Evolutionary conservation across 2,329 filamentous ascomycete species (phyloP).

Genomic region (Fusarium praegraminearum): DNA sequence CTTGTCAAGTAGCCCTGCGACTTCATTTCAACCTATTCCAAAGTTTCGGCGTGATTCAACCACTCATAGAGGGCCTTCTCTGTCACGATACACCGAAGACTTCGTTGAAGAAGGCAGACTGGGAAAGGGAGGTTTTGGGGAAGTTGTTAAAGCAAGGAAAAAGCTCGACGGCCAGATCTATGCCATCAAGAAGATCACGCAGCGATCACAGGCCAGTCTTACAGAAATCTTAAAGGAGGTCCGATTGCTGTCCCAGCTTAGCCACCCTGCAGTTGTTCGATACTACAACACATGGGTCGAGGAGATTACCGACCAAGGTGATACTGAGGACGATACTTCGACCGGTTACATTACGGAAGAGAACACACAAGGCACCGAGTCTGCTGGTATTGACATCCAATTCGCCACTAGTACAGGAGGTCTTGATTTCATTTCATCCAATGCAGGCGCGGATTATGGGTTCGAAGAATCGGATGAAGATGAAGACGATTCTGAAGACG

Average conservation of each 20-base stretch:
- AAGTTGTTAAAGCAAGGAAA: conserved; percentile 94
- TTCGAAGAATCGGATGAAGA: conserved; percentile 62
- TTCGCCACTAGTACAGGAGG: conserved; percentile 81
- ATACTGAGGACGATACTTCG: conserved; percentile 69
- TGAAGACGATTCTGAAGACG: conserved; percentile 47
- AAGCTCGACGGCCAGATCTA: conserved; percentile 95
- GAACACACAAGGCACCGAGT: conserved; percentile 54
- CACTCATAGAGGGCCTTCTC: conserved; percentile 58
- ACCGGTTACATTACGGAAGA: conserved; percentile 61
- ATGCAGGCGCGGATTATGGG: conserved; percentile 82
- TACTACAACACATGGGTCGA: conserved; percentile 98
- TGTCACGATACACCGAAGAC: conserved; percentile 86
- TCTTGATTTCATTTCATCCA: conserved; percentile 93
- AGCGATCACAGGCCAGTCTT: conserved; percentile 80
- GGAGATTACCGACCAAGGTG: conserved; percentile 67
- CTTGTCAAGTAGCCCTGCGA: conserved; percentile 58
- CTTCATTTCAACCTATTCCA: conserved; percentile 58
- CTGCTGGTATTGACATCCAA: conserved; percentile 61
- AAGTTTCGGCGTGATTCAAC: conserved; percentile 73
- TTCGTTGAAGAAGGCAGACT: conserved; percentile 91
- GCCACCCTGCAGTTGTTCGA: conserved; percentile 86
- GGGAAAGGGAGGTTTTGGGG: conserved; percentile 94
- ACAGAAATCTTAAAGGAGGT: conserved; percentile 89
- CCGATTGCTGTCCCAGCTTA: conserved; percentile 88
- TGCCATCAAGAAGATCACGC: conserved; percentile 95